phyloP scores from a whole-genome alignment of 352 stramenopile genomes.

The Phytopythium aichiense region DNA sequence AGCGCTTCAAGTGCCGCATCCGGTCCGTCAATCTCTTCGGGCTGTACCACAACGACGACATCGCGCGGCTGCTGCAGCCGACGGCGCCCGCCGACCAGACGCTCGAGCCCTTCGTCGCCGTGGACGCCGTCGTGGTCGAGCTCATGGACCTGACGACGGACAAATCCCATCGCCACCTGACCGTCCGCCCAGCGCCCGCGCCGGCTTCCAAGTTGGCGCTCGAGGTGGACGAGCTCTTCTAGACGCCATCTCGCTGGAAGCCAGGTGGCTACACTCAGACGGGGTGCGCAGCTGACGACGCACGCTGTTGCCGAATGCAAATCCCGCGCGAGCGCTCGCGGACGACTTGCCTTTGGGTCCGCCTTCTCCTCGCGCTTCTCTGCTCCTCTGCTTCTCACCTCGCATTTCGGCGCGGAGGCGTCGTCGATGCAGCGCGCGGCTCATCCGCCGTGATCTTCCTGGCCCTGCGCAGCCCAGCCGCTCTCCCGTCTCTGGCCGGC shows the following conservation, averaged over 20 bases:
- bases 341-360: not conserved
- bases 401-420: too few relatives aligned
- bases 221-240: conserved; percentile 70
- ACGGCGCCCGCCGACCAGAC: conserved; percentile 3
- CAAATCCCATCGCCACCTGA: conserved; percentile 47
- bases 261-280: not conserved
- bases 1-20: conserved; percentile 69
- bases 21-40: conserved; percentile 61
- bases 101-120: conserved; percentile 44
- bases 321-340: not conserved
- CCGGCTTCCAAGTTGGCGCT: conserved; percentile 40
- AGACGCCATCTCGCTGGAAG: conserved; percentile 9
- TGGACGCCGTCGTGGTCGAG: conserved; percentile 73
- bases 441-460: not conserved
- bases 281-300: not conserved
- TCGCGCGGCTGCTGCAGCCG: conserved; percentile 37
- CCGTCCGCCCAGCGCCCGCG: conserved; percentile 34
- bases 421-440: not conserved
- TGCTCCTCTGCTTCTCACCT: not conserved
- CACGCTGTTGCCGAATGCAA: not conserved
- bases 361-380: not conserved
- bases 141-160: conserved; percentile 59
- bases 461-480: too few relatives aligned
- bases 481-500: not conserved
- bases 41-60: conserved; percentile 58